Evolutionary conservation across 2,329 filamentous ascomycete species (phyloP).

Genomic region (Aspergillus luchuensis): DNA sequence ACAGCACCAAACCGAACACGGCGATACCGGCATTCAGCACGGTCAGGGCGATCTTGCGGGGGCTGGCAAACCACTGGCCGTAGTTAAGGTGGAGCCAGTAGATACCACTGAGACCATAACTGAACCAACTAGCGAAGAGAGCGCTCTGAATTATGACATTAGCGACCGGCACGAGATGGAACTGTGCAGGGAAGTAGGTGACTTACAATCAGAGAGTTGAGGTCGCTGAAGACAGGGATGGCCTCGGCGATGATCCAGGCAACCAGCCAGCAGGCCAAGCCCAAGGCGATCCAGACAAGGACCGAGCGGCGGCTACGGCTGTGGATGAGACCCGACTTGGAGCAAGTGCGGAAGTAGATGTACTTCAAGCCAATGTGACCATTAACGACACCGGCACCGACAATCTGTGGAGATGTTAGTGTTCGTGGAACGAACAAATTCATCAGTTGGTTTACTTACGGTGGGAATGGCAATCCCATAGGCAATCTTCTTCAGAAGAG

Average conservation of each 20-base stretch:
- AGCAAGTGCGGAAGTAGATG: constrained; percentile 65
- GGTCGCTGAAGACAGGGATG: constrained; percentile 67
- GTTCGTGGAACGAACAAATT: neutral
- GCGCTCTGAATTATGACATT: constrained; percentile 37
- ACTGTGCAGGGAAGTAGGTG: too few relatives aligned
- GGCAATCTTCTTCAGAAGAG: constrained; percentile 60
- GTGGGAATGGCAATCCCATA: constrained; percentile 69
- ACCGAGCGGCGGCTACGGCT: constrained; percentile 52
- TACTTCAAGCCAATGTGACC: constrained; percentile 67
- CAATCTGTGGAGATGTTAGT: constrained; percentile 45
- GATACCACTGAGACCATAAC: constrained; percentile 37
- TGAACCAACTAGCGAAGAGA: constrained; percentile 68
- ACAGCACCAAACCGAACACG: constrained; percentile 23
- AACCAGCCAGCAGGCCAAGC: constrained; percentile 57
- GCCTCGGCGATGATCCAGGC: constrained; percentile 69
- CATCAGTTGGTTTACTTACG: constrained; percentile 16
- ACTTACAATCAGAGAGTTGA: constrained; percentile 33
- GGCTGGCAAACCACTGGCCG: constrained; percentile 34
- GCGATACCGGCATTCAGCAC: constrained; percentile 21
- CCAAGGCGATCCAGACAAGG: constrained; percentile 60
- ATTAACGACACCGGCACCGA: constrained; percentile 69
- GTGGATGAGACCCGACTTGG: constrained; percentile 56
- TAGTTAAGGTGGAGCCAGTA: constrained; percentile 41
- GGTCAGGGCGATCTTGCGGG: constrained; percentile 32
- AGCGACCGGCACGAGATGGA: neutral